Conservation (phyloP, 805 yeast species). For the Yarrowia porcina region DNA sequence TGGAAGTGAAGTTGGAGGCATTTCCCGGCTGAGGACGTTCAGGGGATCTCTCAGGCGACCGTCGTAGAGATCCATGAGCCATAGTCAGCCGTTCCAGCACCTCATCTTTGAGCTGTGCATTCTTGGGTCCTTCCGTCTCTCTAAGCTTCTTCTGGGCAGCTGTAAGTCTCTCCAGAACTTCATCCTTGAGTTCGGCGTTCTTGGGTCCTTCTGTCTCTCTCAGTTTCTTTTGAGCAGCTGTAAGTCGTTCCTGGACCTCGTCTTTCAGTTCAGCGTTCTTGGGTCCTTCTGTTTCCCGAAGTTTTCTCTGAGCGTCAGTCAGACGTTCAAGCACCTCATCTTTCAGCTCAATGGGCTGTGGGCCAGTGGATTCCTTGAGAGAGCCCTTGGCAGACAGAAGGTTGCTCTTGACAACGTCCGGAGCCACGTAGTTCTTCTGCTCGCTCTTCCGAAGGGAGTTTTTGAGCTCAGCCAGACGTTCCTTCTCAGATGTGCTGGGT, state of each 20-base stretch:
- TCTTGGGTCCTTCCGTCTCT: constrained; percentile 14
- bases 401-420: constrained; percentile 29
- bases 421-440: constrained; percentile 30
- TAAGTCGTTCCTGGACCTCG: constrained; percentile 13
- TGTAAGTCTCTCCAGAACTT: constrained; percentile 4
- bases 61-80: not conserved
- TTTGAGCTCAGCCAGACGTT: constrained; percentile 29
- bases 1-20: not conserved
- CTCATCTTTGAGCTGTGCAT: constrained; percentile 3
- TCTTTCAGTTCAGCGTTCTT: constrained; percentile 14
- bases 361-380: constrained; percentile 22
- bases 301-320: constrained; percentile 3
- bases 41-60: constrained; percentile 7
- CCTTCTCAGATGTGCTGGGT: constrained; percentile 28
- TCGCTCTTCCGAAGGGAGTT: constrained; percentile 30
- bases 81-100: constrained; percentile 15
- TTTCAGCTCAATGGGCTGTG: not conserved
- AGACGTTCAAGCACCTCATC: constrained; percentile 15
- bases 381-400: constrained; percentile 29
- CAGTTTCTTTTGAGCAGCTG: constrained; percentile 6
- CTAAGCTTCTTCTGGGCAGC: constrained; percentile 7
- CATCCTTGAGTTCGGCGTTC: constrained; percentile 1
- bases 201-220: constrained; percentile 14
- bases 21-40: not conserved
- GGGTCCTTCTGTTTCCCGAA: not conserved